Evolutionary conservation across 2,329 filamentous ascomycete genomes (phyloP).

Genomic region (Bretziella fagacearum): DNA sequence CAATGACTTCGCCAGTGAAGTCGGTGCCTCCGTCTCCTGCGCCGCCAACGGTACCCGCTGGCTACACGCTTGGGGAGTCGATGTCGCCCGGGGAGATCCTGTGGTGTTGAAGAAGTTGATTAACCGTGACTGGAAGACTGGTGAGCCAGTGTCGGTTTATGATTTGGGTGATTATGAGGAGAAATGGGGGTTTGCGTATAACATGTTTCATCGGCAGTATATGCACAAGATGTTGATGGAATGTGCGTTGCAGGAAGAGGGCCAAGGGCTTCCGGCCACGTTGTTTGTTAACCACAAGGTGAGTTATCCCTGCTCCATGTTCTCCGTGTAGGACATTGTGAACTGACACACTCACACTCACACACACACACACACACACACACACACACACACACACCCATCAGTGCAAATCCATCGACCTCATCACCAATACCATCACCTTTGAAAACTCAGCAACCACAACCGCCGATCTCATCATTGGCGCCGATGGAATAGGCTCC

Average conservation of each 20-base stretch:
- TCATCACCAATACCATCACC: not conserved
- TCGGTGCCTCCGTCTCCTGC: constrained; percentile 25
- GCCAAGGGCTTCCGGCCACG: not conserved
- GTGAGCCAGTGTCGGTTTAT: not conserved
- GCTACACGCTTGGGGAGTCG: constrained; percentile 25
- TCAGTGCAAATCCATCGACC: constrained; percentile 1
- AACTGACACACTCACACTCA: not conserved
- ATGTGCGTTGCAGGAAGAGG: not conserved
- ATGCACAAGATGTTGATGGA: constrained; percentile 4
- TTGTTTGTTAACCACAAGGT: not conserved
- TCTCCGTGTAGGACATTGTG: not conserved
- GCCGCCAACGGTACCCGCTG: constrained; percentile 24
- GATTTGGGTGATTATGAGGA: not conserved
- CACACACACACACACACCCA: too few relatives aligned
- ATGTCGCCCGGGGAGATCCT: constrained; percentile 19
- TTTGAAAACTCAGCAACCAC: not conserved
- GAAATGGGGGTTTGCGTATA: not conserved
- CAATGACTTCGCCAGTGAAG: constrained; percentile 23
- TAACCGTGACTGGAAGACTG: not conserved
- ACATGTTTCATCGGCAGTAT: constrained; percentile 4
- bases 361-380: too few relatives aligned
- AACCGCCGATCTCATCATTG: not conserved
- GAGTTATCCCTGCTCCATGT: not conserved
- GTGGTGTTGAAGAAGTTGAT: constrained; percentile 1
- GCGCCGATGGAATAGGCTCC: not conserved